These are phyloP conservation scores for Colletotrichum horii DNA, from an alignment of 2,329 filamentous ascomycete species.

Conservation along the genomic window DNA sequence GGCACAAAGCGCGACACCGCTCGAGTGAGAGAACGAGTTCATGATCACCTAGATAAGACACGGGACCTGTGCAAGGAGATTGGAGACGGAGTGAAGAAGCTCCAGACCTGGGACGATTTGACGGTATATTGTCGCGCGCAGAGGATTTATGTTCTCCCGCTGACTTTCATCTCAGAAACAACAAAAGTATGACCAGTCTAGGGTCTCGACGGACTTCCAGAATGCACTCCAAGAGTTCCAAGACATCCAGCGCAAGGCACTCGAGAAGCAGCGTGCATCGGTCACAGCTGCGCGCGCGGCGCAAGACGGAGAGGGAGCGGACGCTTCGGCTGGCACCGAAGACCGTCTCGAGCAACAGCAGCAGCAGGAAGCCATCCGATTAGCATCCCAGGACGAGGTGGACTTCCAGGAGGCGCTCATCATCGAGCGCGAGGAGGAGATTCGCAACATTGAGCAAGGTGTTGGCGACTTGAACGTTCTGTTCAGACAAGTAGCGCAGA, in stretches of 20 bases:
- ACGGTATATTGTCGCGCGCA: constrained; percentile 59
- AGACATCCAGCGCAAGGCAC: constrained; percentile 82
- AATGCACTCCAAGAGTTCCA: constrained; percentile 90
- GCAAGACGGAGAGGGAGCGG: constrained; percentile 57
- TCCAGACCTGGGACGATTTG: constrained; percentile 85
- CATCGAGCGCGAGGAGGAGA: constrained; percentile 94
- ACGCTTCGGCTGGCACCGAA: constrained; percentile 25
- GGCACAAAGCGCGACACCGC: constrained; percentile 93
- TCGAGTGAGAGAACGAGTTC: constrained; percentile 87
- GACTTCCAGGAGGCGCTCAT: constrained; percentile 97
- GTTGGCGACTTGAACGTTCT: constrained; percentile 96
- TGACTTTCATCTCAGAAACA: constrained; percentile 65
- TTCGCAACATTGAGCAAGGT: constrained; percentile 95
- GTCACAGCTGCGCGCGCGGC: constrained; percentile 83
- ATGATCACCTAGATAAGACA: constrained; percentile 85
- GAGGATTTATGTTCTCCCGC: neutral
- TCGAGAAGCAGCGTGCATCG: constrained; percentile 91
- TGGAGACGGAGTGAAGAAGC: constrained; percentile 91
- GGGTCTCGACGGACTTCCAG: constrained; percentile 92
- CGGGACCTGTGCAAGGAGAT: constrained; percentile 87
- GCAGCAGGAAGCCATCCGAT: constrained; percentile 75
- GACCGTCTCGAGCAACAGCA: constrained; percentile 54
- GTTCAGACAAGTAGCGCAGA: constrained; percentile 97
- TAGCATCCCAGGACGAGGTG: constrained; percentile 92
- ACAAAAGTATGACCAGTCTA: constrained; percentile 96